Evolutionary conservation across 2,329 filamentous ascomycete species (phyloP).

Genomic region (Aspergillus sp.): DNA sequence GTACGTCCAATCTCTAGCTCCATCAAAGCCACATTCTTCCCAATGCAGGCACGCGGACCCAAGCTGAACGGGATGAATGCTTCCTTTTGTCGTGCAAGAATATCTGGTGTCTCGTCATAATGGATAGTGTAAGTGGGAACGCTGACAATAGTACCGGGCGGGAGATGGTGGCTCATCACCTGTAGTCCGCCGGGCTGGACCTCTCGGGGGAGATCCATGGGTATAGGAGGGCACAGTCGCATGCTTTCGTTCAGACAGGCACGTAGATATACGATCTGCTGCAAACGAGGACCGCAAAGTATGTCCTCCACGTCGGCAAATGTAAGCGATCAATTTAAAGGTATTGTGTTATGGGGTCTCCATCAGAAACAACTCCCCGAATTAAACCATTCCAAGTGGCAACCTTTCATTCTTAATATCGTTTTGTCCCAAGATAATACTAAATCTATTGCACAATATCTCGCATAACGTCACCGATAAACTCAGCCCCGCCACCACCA

Average conservation of each 20-base stretch:
- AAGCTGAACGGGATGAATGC: slow-evolving; percentile 1
- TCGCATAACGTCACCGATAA: no score
- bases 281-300: not conserved
- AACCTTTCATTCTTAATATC: no score
- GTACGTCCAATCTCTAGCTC: not conserved
- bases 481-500: no score
- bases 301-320: not conserved
- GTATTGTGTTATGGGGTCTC: no score
- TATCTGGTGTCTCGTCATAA: not conserved
- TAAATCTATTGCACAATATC: no score
- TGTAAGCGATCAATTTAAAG: no score
- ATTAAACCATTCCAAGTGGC: no score
- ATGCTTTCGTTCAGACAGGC: slow-evolving; percentile 1
- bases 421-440: no score
- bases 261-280: not conserved
- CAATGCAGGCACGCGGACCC: not conserved
- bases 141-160: not conserved
- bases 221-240: not conserved
- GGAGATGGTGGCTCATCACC: not conserved
- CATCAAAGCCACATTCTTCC: not conserved
- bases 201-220: not conserved
- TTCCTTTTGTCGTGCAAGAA: not conserved
- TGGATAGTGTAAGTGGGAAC: not conserved
- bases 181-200: slow-evolving; percentile 1
- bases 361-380: no score